phyloP scores from a whole-genome alignment of 176 grass and related monocot species.

The Melocanna baccifera region DNA sequence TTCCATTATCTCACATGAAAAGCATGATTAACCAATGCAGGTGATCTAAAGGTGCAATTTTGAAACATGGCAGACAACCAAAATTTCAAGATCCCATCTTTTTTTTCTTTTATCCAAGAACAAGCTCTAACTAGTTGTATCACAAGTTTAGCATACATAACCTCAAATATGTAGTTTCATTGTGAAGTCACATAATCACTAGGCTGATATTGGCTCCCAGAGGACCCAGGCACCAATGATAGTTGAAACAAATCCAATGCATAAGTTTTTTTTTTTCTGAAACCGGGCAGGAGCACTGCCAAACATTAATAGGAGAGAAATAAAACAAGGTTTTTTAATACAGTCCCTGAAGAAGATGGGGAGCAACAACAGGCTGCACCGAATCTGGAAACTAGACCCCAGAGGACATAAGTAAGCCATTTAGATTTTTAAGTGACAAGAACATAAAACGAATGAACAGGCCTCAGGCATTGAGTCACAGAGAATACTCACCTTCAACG shows the following conservation, averaged over 20 bases:
- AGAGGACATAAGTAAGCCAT: not conserved
- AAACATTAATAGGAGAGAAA: too few species aligned
- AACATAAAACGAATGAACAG: not conserved
- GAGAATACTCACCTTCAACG: not conserved
- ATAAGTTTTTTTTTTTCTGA: not conserved
- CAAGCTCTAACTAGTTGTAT: not conserved
- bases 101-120: not conserved
- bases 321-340: too few species aligned
- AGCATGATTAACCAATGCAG: not conserved
- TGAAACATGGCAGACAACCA: not conserved
- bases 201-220: not conserved
- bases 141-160: not conserved
- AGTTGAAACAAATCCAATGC: not conserved
- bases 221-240: not conserved
- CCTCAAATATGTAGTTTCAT: not conserved
- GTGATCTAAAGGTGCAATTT: not conserved
- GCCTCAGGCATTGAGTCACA: not conserved
- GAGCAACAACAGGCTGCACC: too few species aligned
- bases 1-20: conserved; percentile 7
- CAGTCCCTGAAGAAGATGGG: too few species aligned
- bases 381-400: too few species aligned
- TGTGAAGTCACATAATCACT: not conserved
- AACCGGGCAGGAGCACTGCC: too few species aligned
- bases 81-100: not conserved
- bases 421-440: not conserved